Evolutionary conservation across 2,329 filamentous ascomycete species (phyloP), one percentile per base, ranked within the genome.

Genomic region (Chalara sp.): DNA sequence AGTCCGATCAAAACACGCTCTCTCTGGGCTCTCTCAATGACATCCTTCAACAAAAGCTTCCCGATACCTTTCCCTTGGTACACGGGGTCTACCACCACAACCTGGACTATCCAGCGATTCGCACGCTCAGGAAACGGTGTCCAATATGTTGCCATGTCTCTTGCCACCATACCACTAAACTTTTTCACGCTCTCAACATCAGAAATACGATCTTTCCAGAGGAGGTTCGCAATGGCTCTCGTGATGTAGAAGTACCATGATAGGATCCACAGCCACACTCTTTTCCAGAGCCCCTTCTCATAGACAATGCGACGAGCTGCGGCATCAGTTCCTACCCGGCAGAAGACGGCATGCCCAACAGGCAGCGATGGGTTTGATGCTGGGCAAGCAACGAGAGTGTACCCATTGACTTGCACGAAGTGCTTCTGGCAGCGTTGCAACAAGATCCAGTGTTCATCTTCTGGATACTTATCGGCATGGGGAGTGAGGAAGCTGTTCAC

Each of bases 61-160:
- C 62, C 61, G n/a, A 63, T 31, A 2, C 61, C 61, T 41, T 53
- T 55, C 3, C 61, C 53, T 42, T 59, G 60, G 35, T 50, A 61
- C 12, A 52, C 39, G 6, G 58, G 58, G 31, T 35, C 37, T 1
- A 64, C 56, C 35, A 59, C 50, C 5, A 63, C 13, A 28, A 46
- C 59, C 32, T 58, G 29, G 0, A 47, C 55, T 52, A 56, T 31
- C 61, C 62, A 64, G 32, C 57, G 46, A 48, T 53, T 54, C n/a
- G 31, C 40, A 13, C 60, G 52, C 13, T 55, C 53, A 4, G 58
- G 51, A 49, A 57, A 48, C 2, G 11, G 21, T 5, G 31, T 44
- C 58, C 60, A 64, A 46, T 61, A 56, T 5, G 41, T 52, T 29
- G 57, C 32, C 6, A 46, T 11, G 32, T 62, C 56, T 7, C 52